These are phyloP conservation scores for Aureobasidium vineae DNA, from an alignment of 2,329 filamentous ascomycete species.

Conservation along the genomic window DNA sequence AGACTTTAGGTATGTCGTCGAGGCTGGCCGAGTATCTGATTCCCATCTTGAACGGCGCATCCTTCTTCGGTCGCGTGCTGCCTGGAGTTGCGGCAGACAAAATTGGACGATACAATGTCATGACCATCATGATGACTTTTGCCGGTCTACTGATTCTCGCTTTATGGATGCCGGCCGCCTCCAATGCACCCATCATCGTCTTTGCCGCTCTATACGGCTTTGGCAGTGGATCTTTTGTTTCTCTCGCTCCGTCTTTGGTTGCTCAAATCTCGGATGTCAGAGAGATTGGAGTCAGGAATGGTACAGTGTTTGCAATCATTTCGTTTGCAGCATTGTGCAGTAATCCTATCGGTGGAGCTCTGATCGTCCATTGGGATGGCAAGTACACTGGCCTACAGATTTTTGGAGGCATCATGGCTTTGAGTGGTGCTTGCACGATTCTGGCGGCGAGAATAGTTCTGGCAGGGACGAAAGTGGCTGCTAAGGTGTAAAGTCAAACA, in stretches of 20 bases:
- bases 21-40: slow-evolving; percentile 54
- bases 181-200: slow-evolving; percentile 59
- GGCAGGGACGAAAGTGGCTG: slow-evolving; percentile 33
- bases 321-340: slow-evolving; percentile 65
- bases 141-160: slow-evolving; percentile 52
- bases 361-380: slow-evolving; percentile 54
- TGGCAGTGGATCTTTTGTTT: slow-evolving; percentile 64
- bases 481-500: slow-evolving; percentile 12
- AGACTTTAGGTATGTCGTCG: slow-evolving; percentile 49
- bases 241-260: slow-evolving; percentile 61
- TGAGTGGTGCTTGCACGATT: slow-evolving; percentile 45
- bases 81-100: slow-evolving; percentile 56
- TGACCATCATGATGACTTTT: slow-evolving; percentile 51
- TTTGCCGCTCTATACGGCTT: slow-evolving; percentile 70
- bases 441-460: slow-evolving; percentile 40
- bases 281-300: slow-evolving; percentile 64
- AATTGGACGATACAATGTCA: slow-evolving; percentile 55
- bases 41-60: slow-evolving; percentile 52
- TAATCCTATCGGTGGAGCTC: slow-evolving; percentile 48
- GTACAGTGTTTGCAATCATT: slow-evolving; percentile 61
- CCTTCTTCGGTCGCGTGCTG: slow-evolving; percentile 56
- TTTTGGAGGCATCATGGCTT: slow-evolving; percentile 59
- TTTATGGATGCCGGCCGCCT: slow-evolving; percentile 54
- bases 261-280: slow-evolving; percentile 69
- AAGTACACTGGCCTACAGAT: slow-evolving; percentile 61